Conservation (phyloP, 257 asterid genomes). For the Forsythia suspensa region DNA sequence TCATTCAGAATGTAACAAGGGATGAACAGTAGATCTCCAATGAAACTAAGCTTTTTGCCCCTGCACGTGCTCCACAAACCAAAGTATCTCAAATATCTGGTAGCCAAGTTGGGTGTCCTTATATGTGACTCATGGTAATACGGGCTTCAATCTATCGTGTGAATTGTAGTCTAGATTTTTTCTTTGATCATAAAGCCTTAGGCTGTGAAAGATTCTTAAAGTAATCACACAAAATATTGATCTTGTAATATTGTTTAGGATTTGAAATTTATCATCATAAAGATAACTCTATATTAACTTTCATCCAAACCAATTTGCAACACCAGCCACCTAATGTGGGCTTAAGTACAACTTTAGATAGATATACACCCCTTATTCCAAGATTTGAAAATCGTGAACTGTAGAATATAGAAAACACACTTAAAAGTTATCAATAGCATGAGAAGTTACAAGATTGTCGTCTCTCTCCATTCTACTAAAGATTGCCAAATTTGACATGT, state of each 20-base stretch:
- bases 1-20: background rate
- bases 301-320: background rate
- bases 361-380: background rate
- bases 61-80: background rate
- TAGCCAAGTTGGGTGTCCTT: too few relatives aligned
- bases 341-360: background rate
- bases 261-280: background rate
- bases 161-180: background rate
- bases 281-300: background rate
- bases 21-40: background rate
- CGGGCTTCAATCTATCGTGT: background rate
- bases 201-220: background rate
- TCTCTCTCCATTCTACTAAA: background rate
- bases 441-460: background rate
- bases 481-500: background rate
- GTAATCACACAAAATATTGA: background rate
- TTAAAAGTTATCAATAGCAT: background rate
- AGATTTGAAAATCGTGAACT: background rate
- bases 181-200: background rate
- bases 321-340: background rate
- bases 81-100: background rate
- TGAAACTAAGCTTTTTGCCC: background rate
- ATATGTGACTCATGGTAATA: too few relatives aligned
- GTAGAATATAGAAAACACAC: too few relatives aligned
- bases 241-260: background rate